These are phyloP conservation scores for Parmelia sp. DNA, from an alignment of 495 filamentous ascomycete species.

Conservation along the genomic window DNA sequence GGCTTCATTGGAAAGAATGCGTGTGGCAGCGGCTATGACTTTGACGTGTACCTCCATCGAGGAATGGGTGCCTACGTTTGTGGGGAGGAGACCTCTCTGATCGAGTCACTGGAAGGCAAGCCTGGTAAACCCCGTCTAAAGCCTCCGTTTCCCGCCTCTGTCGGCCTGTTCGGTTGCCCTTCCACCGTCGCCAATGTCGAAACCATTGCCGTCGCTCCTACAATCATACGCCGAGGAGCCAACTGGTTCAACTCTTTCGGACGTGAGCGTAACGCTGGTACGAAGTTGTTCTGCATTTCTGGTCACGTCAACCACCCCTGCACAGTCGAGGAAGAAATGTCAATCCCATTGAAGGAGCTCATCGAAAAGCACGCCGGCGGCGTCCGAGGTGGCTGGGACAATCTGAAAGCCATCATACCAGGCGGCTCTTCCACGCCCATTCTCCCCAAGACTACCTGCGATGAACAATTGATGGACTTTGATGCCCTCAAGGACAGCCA, in stretches of 20 bases:
- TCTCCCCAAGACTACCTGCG: constrained; percentile 77
- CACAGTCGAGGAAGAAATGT: constrained; percentile 99
- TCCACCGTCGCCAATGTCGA: constrained; percentile 98
- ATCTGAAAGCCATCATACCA: constrained; percentile 88
- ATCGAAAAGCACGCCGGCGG: constrained; percentile 98
- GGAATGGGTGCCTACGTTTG: constrained; percentile 97
- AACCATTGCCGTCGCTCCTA: constrained; percentile 90
- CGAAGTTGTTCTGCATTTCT: constrained; percentile 97
- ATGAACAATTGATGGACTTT: constrained; percentile 97
- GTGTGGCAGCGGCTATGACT: constrained; percentile 93
- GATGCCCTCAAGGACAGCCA: constrained; percentile 97
- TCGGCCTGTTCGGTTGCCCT: constrained; percentile 95
- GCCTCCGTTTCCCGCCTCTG: constrained; percentile 94
- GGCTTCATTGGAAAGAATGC: constrained; percentile 97
- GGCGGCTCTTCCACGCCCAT: constrained; percentile 96
- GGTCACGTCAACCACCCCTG: constrained; percentile 98
- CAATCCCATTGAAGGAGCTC: constrained; percentile 84
- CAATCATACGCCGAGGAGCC: constrained; percentile 86
- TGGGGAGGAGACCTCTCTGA: constrained; percentile 94
- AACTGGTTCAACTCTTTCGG: constrained; percentile 91
- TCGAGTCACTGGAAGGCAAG: constrained; percentile 97
- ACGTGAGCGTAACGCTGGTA: constrained; percentile 89
- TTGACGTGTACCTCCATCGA: constrained; percentile 93
- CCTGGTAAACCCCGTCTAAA: constrained; percentile 97
- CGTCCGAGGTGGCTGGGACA: constrained; percentile 95